Evolutionary conservation across 2,329 filamentous ascomycete species (phyloP), one percentile per base, ranked within the genome.

Genomic region (Monosporascus sp.): DNA sequence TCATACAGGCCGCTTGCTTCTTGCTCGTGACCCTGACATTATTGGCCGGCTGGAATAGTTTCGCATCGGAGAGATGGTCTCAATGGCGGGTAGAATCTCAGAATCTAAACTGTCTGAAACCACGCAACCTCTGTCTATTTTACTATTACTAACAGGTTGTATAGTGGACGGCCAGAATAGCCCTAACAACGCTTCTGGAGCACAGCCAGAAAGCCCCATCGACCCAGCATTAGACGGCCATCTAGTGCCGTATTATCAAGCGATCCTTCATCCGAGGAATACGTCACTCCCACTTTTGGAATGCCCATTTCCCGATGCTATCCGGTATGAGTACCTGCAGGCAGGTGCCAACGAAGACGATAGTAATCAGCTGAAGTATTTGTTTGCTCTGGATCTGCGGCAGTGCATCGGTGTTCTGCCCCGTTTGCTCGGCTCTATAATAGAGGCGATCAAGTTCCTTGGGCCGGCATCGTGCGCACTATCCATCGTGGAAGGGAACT

Each of bases 401-500:
- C 64, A 83, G 52, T 71, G 71, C 50, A 59, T 71, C 2, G 46
- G 62, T 0, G 59, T 83, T 3, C 72, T 84, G 7, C 76, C 79
- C 0, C 74, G 76, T 1, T 68, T 84, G 2, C 60, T 84, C 11
- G 76, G 79, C 1, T 78, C 76, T 27, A 70, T 84, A 9, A 55
- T 84, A 26, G 74, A 82, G 57, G 69, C 69, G 1, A 72, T 80
- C 5, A 68, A 63, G 1, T 81, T 78, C 59, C 71, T 84, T 0
- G 79, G 81, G 1, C 73, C 77, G 0, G 56, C 73, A 11, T 70
- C 71, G 51, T 84, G 79, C 58, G 76, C 73, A 0, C 65, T 84
- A 1, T 82, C 79, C 1, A 76, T 84, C 22, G 72, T 84, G 14
- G 14, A 83, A 57, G 80, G 81, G 14, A 72, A 78, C 59, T 83